Evolutionary conservation across 164 flowering plant genomes (phyloP).

Genomic region (Magnolia changhungtana): DNA sequence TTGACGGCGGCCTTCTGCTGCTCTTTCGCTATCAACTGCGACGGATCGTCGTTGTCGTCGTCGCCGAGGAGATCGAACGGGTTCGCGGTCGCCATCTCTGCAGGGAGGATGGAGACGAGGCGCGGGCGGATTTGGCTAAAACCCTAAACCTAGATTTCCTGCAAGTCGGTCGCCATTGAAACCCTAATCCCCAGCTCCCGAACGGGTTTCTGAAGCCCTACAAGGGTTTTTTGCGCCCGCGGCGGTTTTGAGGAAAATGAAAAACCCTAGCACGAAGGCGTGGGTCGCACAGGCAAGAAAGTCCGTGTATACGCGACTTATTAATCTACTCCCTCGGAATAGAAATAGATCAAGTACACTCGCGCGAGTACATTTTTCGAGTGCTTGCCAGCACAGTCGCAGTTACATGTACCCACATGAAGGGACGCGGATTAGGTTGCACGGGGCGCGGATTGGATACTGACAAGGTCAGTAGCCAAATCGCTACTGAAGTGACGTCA

Average conservation of each 20-base stretch:
- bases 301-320: too few relatives aligned
- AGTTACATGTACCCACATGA: too few relatives aligned
- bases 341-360: too few relatives aligned
- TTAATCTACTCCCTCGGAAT: too few relatives aligned
- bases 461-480: too few relatives aligned
- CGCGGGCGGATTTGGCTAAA: neutral
- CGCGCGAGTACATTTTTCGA: too few relatives aligned
- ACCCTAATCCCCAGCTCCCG: neutral
- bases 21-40: conserved; percentile 48
- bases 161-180: neutral
- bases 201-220: neutral
- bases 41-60: conserved; percentile 61
- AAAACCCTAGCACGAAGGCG: neutral
- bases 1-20: conserved; percentile 29
- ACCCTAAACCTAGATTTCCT: neutral
- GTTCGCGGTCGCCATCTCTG: conserved; percentile 56
- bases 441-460: too few relatives aligned
- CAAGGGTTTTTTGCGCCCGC: neutral
- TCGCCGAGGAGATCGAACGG: conserved; percentile 69
- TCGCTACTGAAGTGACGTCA: too few relatives aligned
- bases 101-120: neutral
- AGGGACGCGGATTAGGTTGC: too few relatives aligned
- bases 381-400: too few relatives aligned
- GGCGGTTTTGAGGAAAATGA: neutral
- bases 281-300: too few relatives aligned